A percentile compares a stretch with the other conserved stretches of the same genome.
phyloP scores from a whole-genome alignment of 306 rosid species.

The Luffa aegyptiaca region DNA sequence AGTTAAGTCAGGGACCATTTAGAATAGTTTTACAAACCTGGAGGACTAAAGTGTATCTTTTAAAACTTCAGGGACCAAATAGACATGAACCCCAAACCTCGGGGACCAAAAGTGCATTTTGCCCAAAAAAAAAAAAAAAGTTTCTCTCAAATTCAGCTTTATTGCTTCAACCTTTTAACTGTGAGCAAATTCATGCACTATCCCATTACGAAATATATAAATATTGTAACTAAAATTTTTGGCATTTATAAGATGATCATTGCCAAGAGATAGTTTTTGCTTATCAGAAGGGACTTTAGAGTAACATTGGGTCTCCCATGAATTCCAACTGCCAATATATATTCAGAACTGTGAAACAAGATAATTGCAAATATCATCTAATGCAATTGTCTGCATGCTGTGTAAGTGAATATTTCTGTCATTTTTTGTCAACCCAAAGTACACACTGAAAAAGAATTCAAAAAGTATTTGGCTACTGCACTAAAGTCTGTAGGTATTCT shows the following conservation, averaged over 20 bases:
- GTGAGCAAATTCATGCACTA: too few relatives aligned
- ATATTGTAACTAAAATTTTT: too few relatives aligned
- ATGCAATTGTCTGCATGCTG: slow-evolving; percentile 55
- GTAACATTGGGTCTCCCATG: slow-evolving; percentile 63
- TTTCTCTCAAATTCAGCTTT: too few relatives aligned
- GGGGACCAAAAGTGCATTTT: too few relatives aligned
- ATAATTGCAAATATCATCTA: slow-evolving; percentile 44
- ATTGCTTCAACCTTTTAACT: too few relatives aligned
- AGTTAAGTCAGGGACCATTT: too few relatives aligned
- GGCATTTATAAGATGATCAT: slow-evolving; percentile 20
- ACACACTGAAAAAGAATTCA: neutral
- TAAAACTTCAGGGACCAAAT: too few relatives aligned
- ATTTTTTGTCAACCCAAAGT: slow-evolving; percentile 22
- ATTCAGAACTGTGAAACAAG: slow-evolving; percentile 79
- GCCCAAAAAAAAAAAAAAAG: too few relatives aligned
- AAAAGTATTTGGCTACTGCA: slow-evolving; percentile 1
- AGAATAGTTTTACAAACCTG: too few relatives aligned
- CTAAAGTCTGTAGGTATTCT: neutral
- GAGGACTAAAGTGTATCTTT: too few relatives aligned
- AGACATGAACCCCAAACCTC: too few relatives aligned
- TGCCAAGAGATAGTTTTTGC: slow-evolving; percentile 52
- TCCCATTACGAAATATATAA: too few relatives aligned
- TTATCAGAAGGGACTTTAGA: slow-evolving; percentile 63
- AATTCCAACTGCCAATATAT: slow-evolving; percentile 41
- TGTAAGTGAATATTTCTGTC: slow-evolving; percentile 45